Evolutionary conservation across 768 basidiomycete species (phyloP), one percentile per base, ranked within the genome.

Genomic region (Coprinopsis sp.): DNA sequence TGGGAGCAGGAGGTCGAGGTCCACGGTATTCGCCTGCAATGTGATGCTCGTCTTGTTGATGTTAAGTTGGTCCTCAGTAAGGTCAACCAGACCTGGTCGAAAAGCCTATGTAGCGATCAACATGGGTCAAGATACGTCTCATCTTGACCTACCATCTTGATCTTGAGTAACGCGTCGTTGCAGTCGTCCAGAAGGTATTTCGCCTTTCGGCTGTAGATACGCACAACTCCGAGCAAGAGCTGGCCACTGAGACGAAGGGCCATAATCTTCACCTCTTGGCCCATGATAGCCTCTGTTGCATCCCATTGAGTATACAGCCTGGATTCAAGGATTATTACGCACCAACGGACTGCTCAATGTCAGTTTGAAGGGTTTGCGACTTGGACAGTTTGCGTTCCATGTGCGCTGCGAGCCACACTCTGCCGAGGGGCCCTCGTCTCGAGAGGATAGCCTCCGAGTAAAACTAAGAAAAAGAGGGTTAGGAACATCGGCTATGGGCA

Each of bases 331-430:
- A 5, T 8, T 19, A 42, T 12, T 31, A 71, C 85, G 54, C 54
- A 85, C 91, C 90, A 55, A 95, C 91, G 45, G 90, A 88, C 62
- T 97, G 82, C 54, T 87, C 91, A 44, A 99, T 96, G 65, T 96
- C 91, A 1, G 94, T 94, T 60, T 93, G 89, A 2, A 96, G 70
- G 1, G 95, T 92, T 64, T 95, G 91, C 22, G 86, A 83, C 68
- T 98, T 99, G 56, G 90, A 92, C 58, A 99, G 82, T 72, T 97
- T 97, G 59, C 91, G 82, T 67, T 97, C 93, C 84, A 95, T 93
- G 75, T 97, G 95, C 1, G 96, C 95, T 33, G 95, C 94, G 44
- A 99, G 85, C 96, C 96, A 99, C 73, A 99, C 92, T 71, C 86
- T 91, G 28, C 92, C 95, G 30, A 99, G 74, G 3, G 95, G 91